Conservation (phyloP, 768 basidiomycete genomes). For the Roridomyces roridus region DNA sequence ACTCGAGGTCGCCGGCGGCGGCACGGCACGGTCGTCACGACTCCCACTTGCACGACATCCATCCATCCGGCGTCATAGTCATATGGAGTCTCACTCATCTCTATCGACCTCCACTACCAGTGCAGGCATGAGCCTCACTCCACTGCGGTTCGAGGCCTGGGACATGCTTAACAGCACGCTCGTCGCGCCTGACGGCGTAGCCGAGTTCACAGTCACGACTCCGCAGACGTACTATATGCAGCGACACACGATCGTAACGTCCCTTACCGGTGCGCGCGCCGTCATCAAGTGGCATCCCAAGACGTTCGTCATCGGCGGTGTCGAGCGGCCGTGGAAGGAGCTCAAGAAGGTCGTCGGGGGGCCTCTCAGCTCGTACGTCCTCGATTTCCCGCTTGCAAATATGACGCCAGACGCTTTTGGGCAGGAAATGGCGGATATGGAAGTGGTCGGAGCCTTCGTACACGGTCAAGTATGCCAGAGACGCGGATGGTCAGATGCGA, state of each 20-base stretch:
- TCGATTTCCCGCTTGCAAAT: too few species aligned
- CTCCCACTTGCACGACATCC: too few species aligned
- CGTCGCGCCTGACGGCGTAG: neutral
- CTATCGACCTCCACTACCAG: too few species aligned
- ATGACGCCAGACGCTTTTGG: too few species aligned
- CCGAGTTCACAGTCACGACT: neutral
- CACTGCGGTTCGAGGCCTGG: neutral
- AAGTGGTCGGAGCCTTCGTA: neutral
- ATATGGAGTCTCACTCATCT: neutral
- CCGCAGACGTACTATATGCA: neutral
- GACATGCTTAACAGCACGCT: conserved; percentile 4
- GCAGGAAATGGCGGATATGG: conserved; percentile 1
- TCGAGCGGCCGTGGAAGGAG: neutral
- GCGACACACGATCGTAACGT: neutral
- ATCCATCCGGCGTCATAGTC: conserved; percentile 1
- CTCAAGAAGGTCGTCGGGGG: neutral
- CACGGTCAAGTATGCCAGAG: neutral
- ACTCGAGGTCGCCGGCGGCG: too few species aligned
- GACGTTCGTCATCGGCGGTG: neutral
- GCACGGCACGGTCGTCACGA: too few species aligned
- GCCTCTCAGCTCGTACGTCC: conserved; percentile 1
- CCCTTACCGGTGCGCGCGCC: neutral
- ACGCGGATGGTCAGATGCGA: neutral
- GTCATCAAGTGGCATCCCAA: neutral
- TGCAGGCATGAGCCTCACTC: conserved; percentile 1